Base-by-base conservation (phyloP, 78 protist species). In the Paratrimastix pyriformis region DNA sequence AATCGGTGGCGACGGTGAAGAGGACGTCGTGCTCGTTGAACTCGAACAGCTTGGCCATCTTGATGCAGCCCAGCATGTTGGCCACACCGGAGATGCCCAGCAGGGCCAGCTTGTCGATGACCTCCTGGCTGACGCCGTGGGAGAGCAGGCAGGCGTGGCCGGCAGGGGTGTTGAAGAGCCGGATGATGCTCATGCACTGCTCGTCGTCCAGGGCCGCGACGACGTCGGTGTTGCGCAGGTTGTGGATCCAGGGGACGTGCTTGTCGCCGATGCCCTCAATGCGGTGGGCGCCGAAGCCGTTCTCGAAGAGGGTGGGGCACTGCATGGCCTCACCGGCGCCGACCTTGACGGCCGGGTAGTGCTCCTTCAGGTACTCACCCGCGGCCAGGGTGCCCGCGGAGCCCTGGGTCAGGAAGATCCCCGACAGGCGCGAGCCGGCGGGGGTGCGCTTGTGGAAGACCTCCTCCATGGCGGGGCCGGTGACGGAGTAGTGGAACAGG, bases 181-280 rank as follows among this genome's bases (percentile, higher is more conserved):
- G 43, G 21, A 74, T 42, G 44, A 75, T 0, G 26, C 29, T 3
- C 42, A 68, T 15, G 30, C 55, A 3, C 11, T 60, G 65, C 32
- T 75, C 69, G 50, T 81, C 85, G 8, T 81, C 75, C 32, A 75
- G 1, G 9, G 37, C 35, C 45, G 74, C 81, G 32, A 55, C 75
- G 38, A 64, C 0, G 50, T 81, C 85, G 9, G 38, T 59, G 73
- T 60, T 48, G 13, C 43, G 0, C 13, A 65, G 9, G 60, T 81
- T 81, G 52, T 50, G 65, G 44, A 81, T 60, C 81, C 81, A 75
- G 35, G 85, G 85, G 57, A 81, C 65, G 74, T 81, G 79, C 74
- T 72, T 81, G 59, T 81, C 85, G 18, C 80, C 81, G 45, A 81
- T 65, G 6, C 85, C 85, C 58, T 81, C 85, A 66, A 75, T 81